phyloP scores from a whole-genome alignment of 768 basidiomycete genomes.

The Suillus weaverae region DNA sequence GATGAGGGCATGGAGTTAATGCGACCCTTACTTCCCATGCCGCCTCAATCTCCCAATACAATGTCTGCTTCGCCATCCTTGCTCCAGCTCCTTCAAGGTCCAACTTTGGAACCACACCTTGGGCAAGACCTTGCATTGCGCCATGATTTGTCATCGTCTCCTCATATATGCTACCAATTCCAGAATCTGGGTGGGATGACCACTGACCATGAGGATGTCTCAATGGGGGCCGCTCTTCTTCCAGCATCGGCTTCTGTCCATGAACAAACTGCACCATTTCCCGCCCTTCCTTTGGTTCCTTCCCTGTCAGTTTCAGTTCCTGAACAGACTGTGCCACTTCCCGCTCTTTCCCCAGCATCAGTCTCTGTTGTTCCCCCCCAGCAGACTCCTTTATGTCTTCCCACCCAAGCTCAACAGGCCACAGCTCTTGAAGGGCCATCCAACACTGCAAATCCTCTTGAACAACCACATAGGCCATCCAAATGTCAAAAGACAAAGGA shows the following conservation, averaged over 20 bases:
- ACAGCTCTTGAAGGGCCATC: neutral
- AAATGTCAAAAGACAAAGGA: neutral
- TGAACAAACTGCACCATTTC: neutral
- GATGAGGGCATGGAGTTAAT: neutral
- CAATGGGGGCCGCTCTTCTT: neutral
- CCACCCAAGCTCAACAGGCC: neutral
- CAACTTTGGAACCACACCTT: neutral
- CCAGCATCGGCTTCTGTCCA: neutral
- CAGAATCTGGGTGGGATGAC: neutral
- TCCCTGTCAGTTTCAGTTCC: neutral
- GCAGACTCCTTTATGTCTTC: neutral
- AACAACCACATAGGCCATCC: neutral
- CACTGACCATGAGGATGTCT: neutral
- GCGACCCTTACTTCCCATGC: neutral
- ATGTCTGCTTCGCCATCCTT: neutral
- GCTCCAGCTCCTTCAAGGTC: neutral
- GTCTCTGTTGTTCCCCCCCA: neutral
- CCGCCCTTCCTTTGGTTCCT: neutral
- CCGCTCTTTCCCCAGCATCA: neutral
- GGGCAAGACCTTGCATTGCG: neutral
- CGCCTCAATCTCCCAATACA: neutral
- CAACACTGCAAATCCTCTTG: neutral
- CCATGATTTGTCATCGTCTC: neutral
- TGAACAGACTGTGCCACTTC: neutral
- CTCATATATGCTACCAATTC: neutral